Evolutionary conservation across 176 grass and related monocot genomes (phyloP).

Genomic region (Avena atlantica): DNA sequence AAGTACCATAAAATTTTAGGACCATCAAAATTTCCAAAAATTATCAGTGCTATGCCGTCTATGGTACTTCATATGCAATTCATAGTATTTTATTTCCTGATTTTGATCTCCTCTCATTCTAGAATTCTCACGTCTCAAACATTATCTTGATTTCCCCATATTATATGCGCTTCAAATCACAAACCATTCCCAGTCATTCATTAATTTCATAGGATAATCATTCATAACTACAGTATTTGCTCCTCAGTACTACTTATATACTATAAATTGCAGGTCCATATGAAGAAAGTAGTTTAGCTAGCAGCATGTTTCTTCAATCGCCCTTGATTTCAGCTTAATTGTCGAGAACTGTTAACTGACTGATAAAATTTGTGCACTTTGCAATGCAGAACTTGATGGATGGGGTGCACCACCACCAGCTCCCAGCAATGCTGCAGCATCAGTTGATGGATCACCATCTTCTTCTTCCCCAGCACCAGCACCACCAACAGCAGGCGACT

Average conservation of each 20-base stretch:
- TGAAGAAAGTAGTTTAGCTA: background rate
- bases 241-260: background rate
- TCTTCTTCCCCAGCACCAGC: conserved; percentile 55
- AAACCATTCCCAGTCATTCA: background rate
- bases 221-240: no score
- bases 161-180: background rate
- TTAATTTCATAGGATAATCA: background rate
- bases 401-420: conserved; percentile 52
- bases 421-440: conserved; percentile 35
- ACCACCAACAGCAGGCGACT: conserved; percentile 33
- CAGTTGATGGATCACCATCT: conserved; percentile 56
- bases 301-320: background rate
- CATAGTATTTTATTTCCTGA: background rate
- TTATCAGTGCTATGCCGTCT: no score
- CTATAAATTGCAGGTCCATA: background rate
- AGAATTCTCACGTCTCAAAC: background rate
- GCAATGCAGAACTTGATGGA: conserved; percentile 57
- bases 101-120: background rate
- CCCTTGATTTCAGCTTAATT: background rate
- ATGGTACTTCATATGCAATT: background rate
- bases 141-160: background rate
- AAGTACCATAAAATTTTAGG: no score
- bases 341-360: background rate
- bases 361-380: background rate
- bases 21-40: no score